Evolutionary conservation across 164 flowering plant species (phyloP).

Genomic region (Nymphaea colorata): DNA sequence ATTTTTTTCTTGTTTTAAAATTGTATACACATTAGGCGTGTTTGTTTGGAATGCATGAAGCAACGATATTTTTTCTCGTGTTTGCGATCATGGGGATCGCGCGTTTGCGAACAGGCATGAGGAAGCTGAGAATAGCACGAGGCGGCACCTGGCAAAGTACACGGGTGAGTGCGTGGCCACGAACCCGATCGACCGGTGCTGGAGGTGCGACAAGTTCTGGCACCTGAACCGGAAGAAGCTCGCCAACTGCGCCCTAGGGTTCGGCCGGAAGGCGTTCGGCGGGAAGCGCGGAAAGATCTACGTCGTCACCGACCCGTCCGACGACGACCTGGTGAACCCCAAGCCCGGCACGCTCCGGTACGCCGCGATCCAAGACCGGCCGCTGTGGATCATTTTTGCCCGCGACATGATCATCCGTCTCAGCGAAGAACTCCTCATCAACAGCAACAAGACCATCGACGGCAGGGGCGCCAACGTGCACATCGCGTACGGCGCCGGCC

Average conservation of each 20-base stretch:
- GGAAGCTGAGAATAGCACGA: slow-evolving; percentile 9
- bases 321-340: slow-evolving; percentile 49
- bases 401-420: slow-evolving; percentile 44
- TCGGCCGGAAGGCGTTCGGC: slow-evolving; percentile 43
- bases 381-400: slow-evolving; percentile 62
- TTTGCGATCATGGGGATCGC: no score
- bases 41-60: no score
- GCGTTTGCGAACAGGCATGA: no score
- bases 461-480: slow-evolving; percentile 33
- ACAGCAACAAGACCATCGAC: slow-evolving; percentile 25
- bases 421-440: slow-evolving; percentile 28
- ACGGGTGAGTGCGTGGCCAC: slow-evolving; percentile 37
- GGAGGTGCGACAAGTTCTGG: slow-evolving; percentile 59
- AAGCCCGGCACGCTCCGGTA: slow-evolving; percentile 58
- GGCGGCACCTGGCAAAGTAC: slow-evolving; percentile 24
- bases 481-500: slow-evolving; percentile 51
- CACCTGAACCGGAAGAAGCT: slow-evolving; percentile 32
- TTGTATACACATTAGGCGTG: no score
- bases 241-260: slow-evolving; percentile 46
- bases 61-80: no score
- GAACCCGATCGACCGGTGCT: slow-evolving; percentile 74
- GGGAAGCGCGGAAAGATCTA: slow-evolving; percentile 42
- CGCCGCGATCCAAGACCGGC: slow-evolving; percentile 40
- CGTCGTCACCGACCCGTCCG: slow-evolving; percentile 42
- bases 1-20: no score